phyloP scores from a whole-genome alignment of 164 flowering plant species.

The Euptelea pleiosperma region DNA sequence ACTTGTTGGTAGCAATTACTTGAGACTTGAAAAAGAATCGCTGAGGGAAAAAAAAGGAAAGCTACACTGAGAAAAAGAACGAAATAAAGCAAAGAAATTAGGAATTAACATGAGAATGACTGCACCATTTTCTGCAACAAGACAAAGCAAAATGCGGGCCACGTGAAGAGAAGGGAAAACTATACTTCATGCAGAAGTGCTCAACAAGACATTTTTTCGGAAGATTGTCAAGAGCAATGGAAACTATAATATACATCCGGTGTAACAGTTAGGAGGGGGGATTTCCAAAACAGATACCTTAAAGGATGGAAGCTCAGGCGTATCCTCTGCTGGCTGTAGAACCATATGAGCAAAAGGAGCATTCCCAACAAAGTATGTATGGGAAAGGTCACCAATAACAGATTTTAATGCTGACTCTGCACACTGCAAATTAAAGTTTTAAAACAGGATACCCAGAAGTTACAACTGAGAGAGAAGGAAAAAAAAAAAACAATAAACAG shows the following conservation, averaged over 20 bases:
- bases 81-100: neutral
- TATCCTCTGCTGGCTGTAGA: slow-evolving; percentile 44
- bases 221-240: too few relatives aligned
- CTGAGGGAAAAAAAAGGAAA: slow-evolving; percentile 43
- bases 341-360: slow-evolving; percentile 89
- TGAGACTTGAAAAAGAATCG: slow-evolving; percentile 93
- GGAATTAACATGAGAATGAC: too few relatives aligned
- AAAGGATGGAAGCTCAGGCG: slow-evolving; percentile 31
- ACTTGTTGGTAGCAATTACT: slow-evolving; percentile 72
- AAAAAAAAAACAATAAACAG: slow-evolving; percentile 2
- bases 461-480: too few relatives aligned
- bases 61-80: too few relatives aligned
- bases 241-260: neutral
- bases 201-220: neutral
- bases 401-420: slow-evolving; percentile 89
- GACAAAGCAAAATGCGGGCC: neutral
- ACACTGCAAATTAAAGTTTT: slow-evolving; percentile 52
- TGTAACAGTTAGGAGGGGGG: too few relatives aligned
- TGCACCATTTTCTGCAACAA: too few relatives aligned
- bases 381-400: slow-evolving; percentile 78
- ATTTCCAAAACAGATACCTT: slow-evolving; percentile 72
- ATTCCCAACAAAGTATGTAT: slow-evolving; percentile 96
- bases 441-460: neutral
- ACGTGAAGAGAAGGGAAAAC: too few relatives aligned
- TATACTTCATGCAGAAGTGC: too few relatives aligned